Percentiles rank a stretch among this genome's conserved stretches.
Conservation (phyloP, 129 eudicot genomes). For the Lactuca sativa region DNA sequence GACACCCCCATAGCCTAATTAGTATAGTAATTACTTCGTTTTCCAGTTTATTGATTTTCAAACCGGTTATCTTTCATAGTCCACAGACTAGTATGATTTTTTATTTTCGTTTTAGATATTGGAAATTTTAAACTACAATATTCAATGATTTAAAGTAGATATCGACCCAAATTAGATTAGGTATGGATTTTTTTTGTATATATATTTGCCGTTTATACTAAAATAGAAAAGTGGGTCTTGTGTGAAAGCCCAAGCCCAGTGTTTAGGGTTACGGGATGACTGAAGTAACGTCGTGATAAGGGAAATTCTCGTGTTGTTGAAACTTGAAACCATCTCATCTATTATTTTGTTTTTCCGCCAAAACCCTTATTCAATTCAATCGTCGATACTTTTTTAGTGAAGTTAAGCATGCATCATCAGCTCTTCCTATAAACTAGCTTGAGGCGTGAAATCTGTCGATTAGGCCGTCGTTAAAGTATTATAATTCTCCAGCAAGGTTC, state of each 20-base stretch:
- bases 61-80: too few species aligned
- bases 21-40: too few species aligned
- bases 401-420: neutral
- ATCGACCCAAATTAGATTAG: too few species aligned
- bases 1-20: too few species aligned
- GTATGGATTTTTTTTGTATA: too few species aligned
- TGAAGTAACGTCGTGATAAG: neutral
- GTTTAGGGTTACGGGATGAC: slow-evolving; percentile 16
- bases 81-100: too few species aligned
- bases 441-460: neutral
- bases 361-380: slow-evolving; percentile 11
- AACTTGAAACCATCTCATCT: neutral
- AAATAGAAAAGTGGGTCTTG: neutral
- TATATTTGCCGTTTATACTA: too few species aligned
- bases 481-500: slow-evolving; percentile 2
- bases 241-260: slow-evolving; percentile 21
- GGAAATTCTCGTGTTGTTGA: neutral
- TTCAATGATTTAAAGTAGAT: too few species aligned
- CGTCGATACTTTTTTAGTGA: neutral
- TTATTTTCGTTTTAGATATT: too few species aligned
- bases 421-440: slow-evolving; percentile 3
- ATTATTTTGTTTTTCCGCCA: slow-evolving; percentile 35
- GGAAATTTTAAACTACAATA: too few species aligned
- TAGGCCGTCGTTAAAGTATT: neutral
- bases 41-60: too few species aligned